Evolutionary conservation across 1,139 yeast genomes (phyloP).

Genomic region (Blastobotrys proliferans): DNA sequence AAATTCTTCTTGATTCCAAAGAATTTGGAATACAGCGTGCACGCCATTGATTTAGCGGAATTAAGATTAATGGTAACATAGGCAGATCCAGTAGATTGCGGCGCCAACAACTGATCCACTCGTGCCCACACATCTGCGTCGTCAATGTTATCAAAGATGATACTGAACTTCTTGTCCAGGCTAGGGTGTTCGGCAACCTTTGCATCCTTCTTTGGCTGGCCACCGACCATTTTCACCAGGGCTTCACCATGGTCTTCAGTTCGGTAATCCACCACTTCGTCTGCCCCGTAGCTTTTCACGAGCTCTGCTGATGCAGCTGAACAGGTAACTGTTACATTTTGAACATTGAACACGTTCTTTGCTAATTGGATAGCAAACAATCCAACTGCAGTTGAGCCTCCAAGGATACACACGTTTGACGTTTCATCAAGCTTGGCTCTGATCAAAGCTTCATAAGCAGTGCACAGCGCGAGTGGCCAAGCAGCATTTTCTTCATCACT

Average conservation of each 20-base stretch:
- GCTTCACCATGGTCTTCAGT: conserved; percentile 31
- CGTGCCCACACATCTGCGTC: conserved; percentile 36
- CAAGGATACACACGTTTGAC: conserved; percentile 41
- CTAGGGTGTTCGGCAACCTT: conserved; percentile 29
- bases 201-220: conserved; percentile 9
- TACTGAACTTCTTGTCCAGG: conserved; percentile 37
- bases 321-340: conserved; percentile 46
- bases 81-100: conserved; percentile 33
- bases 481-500: conserved; percentile 54
- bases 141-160: conserved; percentile 49
- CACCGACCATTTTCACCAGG: conserved; percentile 33
- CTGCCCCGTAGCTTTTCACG: conserved; percentile 50
- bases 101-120: conserved; percentile 34
- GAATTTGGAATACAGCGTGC: conserved; percentile 21
- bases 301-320: conserved; percentile 41
- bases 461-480: conserved; percentile 53
- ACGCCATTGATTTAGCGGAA: conserved; percentile 26
- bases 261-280: conserved; percentile 49
- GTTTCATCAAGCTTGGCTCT: conserved; percentile 30
- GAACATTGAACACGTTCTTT: conserved; percentile 40
- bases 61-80: conserved; percentile 54
- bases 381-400: conserved; percentile 58
- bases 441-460: conserved; percentile 48
- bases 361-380: conserved; percentile 54
- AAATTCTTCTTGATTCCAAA: conserved; percentile 32